Conservation (phyloP, 2,329 filamentous ascomycete genomes). For the Drechmeria coniospora region DNA sequence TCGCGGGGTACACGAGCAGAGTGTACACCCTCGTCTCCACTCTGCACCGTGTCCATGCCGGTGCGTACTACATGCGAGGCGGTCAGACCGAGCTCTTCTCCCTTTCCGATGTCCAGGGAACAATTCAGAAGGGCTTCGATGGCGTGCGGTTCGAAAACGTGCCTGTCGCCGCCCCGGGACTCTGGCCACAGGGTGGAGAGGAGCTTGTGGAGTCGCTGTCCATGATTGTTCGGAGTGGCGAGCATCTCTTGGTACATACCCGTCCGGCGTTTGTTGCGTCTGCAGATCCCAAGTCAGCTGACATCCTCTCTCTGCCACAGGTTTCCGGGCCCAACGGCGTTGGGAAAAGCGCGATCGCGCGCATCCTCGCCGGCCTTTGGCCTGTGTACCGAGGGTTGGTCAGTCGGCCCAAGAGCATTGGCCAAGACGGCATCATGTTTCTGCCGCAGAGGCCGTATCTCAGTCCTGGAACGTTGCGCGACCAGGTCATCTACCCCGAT, state of each 20-base stretch:
- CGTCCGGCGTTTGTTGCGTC: too few species aligned
- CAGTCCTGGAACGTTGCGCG: constrained; percentile 78
- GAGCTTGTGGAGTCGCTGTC: constrained; percentile 80
- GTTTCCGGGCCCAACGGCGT: constrained; percentile 93
- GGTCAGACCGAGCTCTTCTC: constrained; percentile 73
- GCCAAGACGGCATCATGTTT: constrained; percentile 94
- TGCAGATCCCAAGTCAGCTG: too few species aligned
- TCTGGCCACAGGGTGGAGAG: constrained; percentile 84
- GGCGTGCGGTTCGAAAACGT: constrained; percentile 88
- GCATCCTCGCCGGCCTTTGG: constrained; percentile 86
- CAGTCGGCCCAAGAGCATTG: constrained; percentile 64
- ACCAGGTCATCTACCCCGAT: constrained; percentile 96
- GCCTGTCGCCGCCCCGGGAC: constrained; percentile 72
- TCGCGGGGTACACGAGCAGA: constrained; percentile 89
- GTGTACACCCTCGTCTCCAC: constrained; percentile 94
- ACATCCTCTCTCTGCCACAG: constrained; percentile 13
- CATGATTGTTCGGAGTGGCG: constrained; percentile 76
- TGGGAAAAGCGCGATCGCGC: constrained; percentile 77
- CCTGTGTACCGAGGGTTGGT: constrained; percentile 89
- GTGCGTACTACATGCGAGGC: constrained; percentile 59
- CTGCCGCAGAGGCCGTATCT: constrained; percentile 87
- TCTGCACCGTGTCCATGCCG: constrained; percentile 80
- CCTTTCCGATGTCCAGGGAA: constrained; percentile 81
- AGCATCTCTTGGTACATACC: constrained; percentile 74
- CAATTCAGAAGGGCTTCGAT: constrained; percentile 86